Evolutionary conservation across 805 yeast genomes (phyloP), one percentile per base, ranked within the genome.

Genomic region (Metschnikowia dekortorum): DNA sequence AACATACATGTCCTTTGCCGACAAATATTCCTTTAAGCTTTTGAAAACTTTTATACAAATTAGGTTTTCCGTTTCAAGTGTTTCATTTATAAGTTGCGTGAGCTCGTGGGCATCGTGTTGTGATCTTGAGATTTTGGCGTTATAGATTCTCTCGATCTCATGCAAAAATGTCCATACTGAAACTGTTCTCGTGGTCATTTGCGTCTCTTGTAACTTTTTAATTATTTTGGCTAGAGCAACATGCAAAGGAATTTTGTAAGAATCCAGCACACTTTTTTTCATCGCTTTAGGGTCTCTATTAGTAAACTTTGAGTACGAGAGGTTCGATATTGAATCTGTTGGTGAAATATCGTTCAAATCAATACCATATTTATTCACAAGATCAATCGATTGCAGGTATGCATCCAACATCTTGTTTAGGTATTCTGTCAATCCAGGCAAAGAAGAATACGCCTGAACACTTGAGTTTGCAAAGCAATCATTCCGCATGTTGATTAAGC

Each of bases 61-160:
- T 8, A 70, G 59, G 56, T 79, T 75, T 62, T 92, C 97, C 48
- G 75, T 76, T 46, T 85, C 83, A 46, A 94, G 70, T 0, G 92
- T 84, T 60, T 91, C 96, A 22, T 92, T 69, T 18, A 91, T 75
- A 47, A 89, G 68, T 63, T 89, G 96, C 31, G 92, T 79, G 55
- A 94, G 74, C 61, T 92, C 99, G 60, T 94, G 97, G 0, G 98
- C 97, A 69, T 92, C 99, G 61, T 92, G 96, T 65, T 94, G 99
- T 42, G 80, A 81, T 34, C 86, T 71, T 2, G 96, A 84, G 29
- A 94, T 84, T 55, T 80, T 82, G 3, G 91, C 83, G 49, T 83
- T 79, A 68, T 84, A 87, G 13, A 87, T 83, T 8, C 65, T 66
- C 61, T 92, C 98, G 46, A 94, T 68, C 9, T 81, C 84, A 47